These are phyloP conservation scores for Pleodorina starrii DNA, from an alignment of 139 green algal genomes.

Conservation along the genomic window DNA sequence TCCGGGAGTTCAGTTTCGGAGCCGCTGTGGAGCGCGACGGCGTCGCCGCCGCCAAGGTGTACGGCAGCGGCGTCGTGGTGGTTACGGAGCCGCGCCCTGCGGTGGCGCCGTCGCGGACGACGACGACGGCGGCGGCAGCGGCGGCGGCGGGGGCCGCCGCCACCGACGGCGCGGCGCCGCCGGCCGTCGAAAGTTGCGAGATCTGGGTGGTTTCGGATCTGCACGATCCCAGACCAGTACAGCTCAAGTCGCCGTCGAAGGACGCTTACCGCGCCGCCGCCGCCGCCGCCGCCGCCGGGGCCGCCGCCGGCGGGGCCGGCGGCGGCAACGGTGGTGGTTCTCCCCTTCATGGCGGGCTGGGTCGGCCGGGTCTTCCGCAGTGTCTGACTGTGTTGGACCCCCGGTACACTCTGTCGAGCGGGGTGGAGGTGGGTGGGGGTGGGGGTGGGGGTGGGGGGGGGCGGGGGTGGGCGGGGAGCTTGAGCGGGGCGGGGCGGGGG, in stretches of 20 bases:
- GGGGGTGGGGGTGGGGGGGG: no score
- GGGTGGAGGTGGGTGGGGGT: slow-evolving; percentile 73
- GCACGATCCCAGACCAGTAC: slow-evolving; percentile 63
- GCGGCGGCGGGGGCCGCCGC: not conserved
- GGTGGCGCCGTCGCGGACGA: not conserved
- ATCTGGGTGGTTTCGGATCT: slow-evolving; percentile 76
- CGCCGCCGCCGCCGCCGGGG: not conserved
- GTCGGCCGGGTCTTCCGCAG: not conserved
- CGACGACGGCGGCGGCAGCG: not conserved
- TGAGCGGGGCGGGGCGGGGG: no score
- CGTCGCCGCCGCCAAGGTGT: slow-evolving; percentile 67
- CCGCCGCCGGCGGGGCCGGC: not conserved
- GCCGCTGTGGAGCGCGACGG: slow-evolving; percentile 68
- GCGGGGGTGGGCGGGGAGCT: no score
- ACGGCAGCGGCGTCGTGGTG: slow-evolving; percentile 71
- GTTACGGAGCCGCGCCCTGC: slow-evolving; percentile 58
- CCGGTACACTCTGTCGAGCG: slow-evolving; percentile 63
- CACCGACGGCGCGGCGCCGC: slow-evolving; percentile 69
- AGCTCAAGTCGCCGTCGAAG: slow-evolving; percentile 56
- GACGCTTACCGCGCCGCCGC: not conserved
- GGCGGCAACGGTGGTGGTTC: not conserved
- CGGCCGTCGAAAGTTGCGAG: slow-evolving; percentile 30
- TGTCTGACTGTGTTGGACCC: slow-evolving; percentile 81
- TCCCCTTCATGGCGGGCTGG: not conserved
- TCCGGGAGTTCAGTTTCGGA: slow-evolving; percentile 76